Evolutionary conservation across 2,329 filamentous ascomycete species (phyloP).

Genomic region (Xylariaceae sp.): DNA sequence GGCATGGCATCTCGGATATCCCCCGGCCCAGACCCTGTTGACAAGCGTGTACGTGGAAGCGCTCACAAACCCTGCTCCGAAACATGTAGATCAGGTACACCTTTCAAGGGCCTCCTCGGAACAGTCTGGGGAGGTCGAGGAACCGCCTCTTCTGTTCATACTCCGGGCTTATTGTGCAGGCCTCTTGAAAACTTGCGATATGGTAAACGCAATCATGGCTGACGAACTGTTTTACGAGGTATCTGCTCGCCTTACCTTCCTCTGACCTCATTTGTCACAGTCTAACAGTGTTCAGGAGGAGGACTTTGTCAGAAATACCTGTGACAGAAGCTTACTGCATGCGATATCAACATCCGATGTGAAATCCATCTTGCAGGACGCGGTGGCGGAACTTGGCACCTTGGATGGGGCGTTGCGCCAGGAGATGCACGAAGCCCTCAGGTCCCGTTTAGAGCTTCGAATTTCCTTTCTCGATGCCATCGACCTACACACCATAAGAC

Average conservation of each 20-base stretch:
- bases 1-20: slow-evolving; percentile 95
- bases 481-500: slow-evolving; percentile 42
- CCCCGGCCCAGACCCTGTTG: slow-evolving; percentile 88
- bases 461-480: slow-evolving; percentile 54
- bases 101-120: slow-evolving; percentile 44
- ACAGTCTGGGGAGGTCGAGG: slow-evolving; percentile 19
- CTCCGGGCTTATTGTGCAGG: slow-evolving; percentile 82
- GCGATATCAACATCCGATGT: slow-evolving; percentile 55
- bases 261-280: background rate
- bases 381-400: slow-evolving; percentile 34
- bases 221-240: slow-evolving; percentile 90
- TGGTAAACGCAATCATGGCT: slow-evolving; percentile 70
- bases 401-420: slow-evolving; percentile 21
- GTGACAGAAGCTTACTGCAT: slow-evolving; percentile 71
- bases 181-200: slow-evolving; percentile 74
- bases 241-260: slow-evolving; percentile 19
- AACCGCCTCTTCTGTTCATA: slow-evolving; percentile 52
- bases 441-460: slow-evolving; percentile 61
- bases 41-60: slow-evolving; percentile 88
- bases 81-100: slow-evolving; percentile 57
- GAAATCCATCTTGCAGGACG: slow-evolving; percentile 42
- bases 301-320: slow-evolving; percentile 91
- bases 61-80: slow-evolving; percentile 66
- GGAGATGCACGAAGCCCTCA: slow-evolving; percentile 51
- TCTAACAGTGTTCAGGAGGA: slow-evolving; percentile 61